These are phyloP conservation scores for Exserohilum turcica DNA, from an alignment of 2,329 filamentous ascomycete genomes.

Conservation along the genomic window DNA sequence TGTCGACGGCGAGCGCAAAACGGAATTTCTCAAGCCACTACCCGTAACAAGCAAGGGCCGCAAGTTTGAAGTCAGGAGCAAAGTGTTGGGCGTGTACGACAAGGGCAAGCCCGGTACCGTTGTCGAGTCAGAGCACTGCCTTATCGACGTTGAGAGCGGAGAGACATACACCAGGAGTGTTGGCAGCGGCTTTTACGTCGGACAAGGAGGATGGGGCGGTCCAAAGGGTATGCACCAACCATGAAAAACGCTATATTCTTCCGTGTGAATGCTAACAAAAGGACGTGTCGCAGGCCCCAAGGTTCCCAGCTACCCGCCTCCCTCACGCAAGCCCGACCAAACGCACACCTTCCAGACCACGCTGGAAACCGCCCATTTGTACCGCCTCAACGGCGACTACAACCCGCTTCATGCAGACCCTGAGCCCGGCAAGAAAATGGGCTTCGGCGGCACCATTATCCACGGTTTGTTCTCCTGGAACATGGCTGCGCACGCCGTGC, in stretches of 20 bases:
- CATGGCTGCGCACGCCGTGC: slow-evolving; percentile 71
- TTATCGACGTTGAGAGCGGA: slow-evolving; percentile 71
- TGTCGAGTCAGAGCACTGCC: slow-evolving; percentile 75
- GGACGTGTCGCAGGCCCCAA: slow-evolving; percentile 60
- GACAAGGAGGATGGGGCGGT: slow-evolving; percentile 82
- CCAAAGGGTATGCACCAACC: slow-evolving; percentile 69
- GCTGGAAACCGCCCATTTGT: slow-evolving; percentile 65
- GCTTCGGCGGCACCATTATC: slow-evolving; percentile 86
- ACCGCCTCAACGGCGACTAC: slow-evolving; percentile 86
- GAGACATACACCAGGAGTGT: slow-evolving; percentile 74
- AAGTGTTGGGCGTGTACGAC: slow-evolving; percentile 85
- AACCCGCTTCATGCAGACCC: slow-evolving; percentile 90
- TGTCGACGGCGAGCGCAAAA: slow-evolving; percentile 82
- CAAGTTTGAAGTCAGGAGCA: slow-evolving; percentile 76
- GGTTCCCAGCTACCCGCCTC: slow-evolving; percentile 77
- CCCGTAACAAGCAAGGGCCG: slow-evolving; percentile 72
- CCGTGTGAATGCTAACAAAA: background rate
- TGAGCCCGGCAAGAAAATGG: slow-evolving; percentile 85
- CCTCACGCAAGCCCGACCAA: slow-evolving; percentile 72
- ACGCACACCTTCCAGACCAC: slow-evolving; percentile 73
- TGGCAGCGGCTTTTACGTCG: slow-evolving; percentile 78
- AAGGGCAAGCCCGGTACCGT: slow-evolving; percentile 85
- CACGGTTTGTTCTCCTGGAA: slow-evolving; percentile 92
- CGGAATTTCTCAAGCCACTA: slow-evolving; percentile 76
- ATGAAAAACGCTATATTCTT: background rate